A percentile compares a stretch with the other conserved stretches of the same genome.
phyloP scores from a whole-genome alignment of 202 grass and related monocot species.

The Schoenoplectus tabernaemontani region DNA sequence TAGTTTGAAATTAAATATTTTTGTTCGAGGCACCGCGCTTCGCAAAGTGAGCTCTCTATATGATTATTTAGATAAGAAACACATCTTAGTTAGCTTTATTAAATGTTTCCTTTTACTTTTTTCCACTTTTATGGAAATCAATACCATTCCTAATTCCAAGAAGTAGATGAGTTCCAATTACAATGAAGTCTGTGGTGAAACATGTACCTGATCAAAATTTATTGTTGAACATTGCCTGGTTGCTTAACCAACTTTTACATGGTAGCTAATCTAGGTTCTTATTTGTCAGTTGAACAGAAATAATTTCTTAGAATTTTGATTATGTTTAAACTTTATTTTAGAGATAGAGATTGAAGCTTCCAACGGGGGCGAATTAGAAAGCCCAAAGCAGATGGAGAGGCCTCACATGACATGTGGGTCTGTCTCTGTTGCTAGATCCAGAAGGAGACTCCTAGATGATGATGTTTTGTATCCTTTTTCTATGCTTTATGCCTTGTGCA shows the following conservation, averaged over 20 bases:
- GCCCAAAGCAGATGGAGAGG: constrained; percentile 3
- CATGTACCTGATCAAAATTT: background rate
- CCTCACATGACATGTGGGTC: constrained; percentile 21
- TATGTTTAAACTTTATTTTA: background rate
- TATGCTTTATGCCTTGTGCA: constrained; percentile 6
- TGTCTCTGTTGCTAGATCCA: constrained; percentile 35
- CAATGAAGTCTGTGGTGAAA: background rate
- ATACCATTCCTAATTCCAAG: background rate
- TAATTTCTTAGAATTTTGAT: background rate
- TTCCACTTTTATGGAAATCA: background rate
- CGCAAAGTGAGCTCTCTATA: no score
- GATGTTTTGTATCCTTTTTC: constrained; percentile 67
- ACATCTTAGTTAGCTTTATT: background rate
- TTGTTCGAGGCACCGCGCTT: no score
- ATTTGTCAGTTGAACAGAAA: background rate
- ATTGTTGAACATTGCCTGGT: background rate
- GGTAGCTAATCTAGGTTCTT: background rate
- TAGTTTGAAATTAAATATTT: no score
- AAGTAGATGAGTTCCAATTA: background rate
- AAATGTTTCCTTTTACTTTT: background rate
- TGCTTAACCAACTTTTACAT: background rate
- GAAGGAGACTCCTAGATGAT: constrained; percentile 20
- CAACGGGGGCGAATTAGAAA: constrained; percentile 4
- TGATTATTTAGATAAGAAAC: background rate
- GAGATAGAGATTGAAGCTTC: constrained; percentile 24